Evolutionary conservation across 306 rosid species (phyloP), one percentile per base, ranked within the genome.

Genomic region (Mucuna pruriens): DNA sequence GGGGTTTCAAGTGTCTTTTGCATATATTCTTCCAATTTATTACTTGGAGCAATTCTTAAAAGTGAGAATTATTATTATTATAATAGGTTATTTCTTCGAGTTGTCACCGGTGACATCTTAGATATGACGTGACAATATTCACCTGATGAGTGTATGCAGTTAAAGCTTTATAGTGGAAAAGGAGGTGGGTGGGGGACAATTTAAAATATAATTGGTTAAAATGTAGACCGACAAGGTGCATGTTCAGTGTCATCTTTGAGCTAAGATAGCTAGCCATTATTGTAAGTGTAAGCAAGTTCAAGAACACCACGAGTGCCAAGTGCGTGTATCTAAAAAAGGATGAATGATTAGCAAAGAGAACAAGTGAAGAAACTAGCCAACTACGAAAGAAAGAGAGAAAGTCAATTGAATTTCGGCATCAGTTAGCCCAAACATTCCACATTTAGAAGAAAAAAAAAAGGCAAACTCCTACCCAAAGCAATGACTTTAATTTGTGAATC

Each of bases 201-300:
- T 39, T 60, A 67, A 48, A 55, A 62, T 80, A 73, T 49, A 38
- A 85, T 71, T 74, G 72, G 75, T 79, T 54, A 67, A 85, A 71
- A n/a, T 67, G 42, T 76, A 70, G 44, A 38, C 78, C 85, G 89
- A 87, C 87, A 87, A 70, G 86, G 69, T 85, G 88, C 85, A 89
- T 77, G 75, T 78, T 77, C 80, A 29, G 48, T 85, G 80, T 74
- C 85, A 75, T 65, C 25, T 74, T 84, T 44, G 76, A 54, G 79
- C 5, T 52, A 58, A 64, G n/a, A n/a, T n/a, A n/a, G n/a, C 2
- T 31, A 65, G 17, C 61, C 77, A 74, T 75, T 71, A 77, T 85
- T n/a, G n/a, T n/a, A n/a, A n/a, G n/a, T 85, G 80, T 78, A 33
- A 75, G 82, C 78, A 75, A 78, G 70, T 72, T 85, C 39, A 75